Base-by-base conservation (phyloP, 352 stramenopile species). In the Phytophthora tentaculata region DNA sequence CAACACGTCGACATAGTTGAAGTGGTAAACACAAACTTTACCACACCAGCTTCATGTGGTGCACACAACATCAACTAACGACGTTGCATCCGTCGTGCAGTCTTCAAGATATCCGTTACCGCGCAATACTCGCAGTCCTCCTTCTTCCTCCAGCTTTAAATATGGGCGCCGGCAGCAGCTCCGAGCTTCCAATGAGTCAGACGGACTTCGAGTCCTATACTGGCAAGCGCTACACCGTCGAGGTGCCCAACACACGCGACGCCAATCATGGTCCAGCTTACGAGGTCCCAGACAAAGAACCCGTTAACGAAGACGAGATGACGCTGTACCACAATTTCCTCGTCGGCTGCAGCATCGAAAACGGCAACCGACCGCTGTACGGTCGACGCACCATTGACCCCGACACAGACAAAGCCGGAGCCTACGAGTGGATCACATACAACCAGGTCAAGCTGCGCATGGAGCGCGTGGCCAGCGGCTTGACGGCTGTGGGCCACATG, bases 351-450 rank as follows among this genome's bases (percentile, higher is more conserved):
- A 55, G 50, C 51, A 61, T 73, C 22, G 65, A 73, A 20, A 58
- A 70, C 9, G 69, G 71, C 23, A 10, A 51, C 13, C 50, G 76
- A n/a, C 61, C 56, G 22, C 68, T 69, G 23, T 82, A 79, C 35
- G 79, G 76, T 23, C 69, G 32, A 17, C 69, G 78, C 20, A 22
- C 26, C 7, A 35, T 74, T 13, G 66, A 80, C 62, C 29, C 54
- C 0, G 54, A 29, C 16, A 76, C 62, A 1, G 69, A 55, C 41
- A 57, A 69, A 20, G 73, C 65, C 0, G 73, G 73, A 19, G 37
- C 48, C 3, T 86, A 74, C 67, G 67, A 75, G 39, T 87, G 79
- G 76, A 29, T 79, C 26, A 77, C 71, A 14, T 87, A 84, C 72
- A 56, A 58, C 32, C 35, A 87, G 24, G 68, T 80, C 9, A 57